phyloP scores from a whole-genome alignment of 139 green algal species.

The Tetratostichococcus sp. region DNA sequence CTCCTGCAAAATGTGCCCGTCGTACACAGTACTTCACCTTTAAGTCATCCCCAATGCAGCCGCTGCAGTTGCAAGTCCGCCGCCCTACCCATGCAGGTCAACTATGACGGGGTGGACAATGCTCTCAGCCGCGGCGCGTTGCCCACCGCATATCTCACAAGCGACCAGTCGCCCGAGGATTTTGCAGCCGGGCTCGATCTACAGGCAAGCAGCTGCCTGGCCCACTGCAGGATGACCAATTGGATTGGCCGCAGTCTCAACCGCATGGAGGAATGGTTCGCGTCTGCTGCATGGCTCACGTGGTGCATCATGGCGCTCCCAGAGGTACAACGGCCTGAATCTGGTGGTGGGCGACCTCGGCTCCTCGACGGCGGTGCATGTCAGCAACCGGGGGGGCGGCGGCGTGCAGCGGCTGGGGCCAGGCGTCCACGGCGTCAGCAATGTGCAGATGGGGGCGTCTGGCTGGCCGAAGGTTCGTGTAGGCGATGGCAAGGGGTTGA shows the following conservation, averaged over 20 bases:
- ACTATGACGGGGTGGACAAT: conserved; percentile 6
- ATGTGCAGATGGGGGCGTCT: conserved; percentile 32
- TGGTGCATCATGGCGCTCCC: too few species aligned
- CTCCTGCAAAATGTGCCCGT: too few species aligned
- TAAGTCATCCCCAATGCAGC: too few species aligned
- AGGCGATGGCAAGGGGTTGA: conserved; percentile 22
- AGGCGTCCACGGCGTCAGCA: conserved; percentile 50
- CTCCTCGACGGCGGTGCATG: conserved; percentile 32
- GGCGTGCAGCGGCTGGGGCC: conserved; percentile 3
- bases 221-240: too few species aligned
- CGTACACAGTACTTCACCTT: too few species aligned
- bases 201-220: neutral
- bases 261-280: too few species aligned
- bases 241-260: too few species aligned
- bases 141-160: conserved; percentile 39
- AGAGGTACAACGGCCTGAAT: conserved; percentile 55
- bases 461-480: conserved; percentile 49
- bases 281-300: too few species aligned
- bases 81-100: too few species aligned
- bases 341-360: conserved; percentile 50
- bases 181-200: conserved; percentile 27
- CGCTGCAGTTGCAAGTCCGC: too few species aligned
- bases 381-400: conserved; percentile 26
- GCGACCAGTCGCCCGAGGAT: conserved; percentile 11
- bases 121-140: conserved; percentile 45